Evolutionary conservation across 345 rosid species (phyloP).

Genomic region (Mangifera indica): DNA sequence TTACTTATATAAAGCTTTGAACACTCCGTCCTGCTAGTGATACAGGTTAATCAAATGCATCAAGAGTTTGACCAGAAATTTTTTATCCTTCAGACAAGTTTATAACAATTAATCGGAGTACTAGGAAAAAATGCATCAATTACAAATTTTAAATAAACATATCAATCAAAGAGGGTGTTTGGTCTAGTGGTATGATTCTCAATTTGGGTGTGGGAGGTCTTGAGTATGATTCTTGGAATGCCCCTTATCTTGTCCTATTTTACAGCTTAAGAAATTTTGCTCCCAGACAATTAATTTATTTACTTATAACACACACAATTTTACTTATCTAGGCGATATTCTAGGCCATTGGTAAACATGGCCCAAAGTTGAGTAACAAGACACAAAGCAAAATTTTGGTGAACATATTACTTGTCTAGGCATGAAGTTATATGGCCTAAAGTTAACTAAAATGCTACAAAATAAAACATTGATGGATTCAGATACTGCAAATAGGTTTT

Average conservation of each 20-base stretch:
- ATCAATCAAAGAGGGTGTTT: constrained; percentile 45
- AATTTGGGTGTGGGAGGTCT: constrained; percentile 89
- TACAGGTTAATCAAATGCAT: background rate
- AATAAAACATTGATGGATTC: too few species aligned
- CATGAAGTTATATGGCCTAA: too few species aligned
- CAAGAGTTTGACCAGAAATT: background rate
- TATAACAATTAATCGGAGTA: background rate
- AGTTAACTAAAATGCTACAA: too few species aligned
- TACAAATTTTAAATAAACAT: background rate
- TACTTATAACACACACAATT: too few species aligned
- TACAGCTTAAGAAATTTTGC: background rate
- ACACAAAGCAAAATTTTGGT: background rate
- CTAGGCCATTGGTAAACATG: too few species aligned
- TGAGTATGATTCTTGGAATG: constrained; percentile 85
- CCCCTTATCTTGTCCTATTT: constrained; percentile 21
- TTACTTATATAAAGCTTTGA: too few species aligned
- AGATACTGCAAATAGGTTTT: too few species aligned
- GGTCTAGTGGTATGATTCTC: constrained; percentile 90
- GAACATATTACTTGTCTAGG: too few species aligned
- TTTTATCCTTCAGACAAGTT: background rate
- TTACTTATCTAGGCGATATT: too few species aligned
- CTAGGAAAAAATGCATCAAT: background rate
- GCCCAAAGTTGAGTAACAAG: background rate
- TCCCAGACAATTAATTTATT: too few species aligned
- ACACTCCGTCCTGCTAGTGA: too few species aligned